These are phyloP conservation scores for Pseudisothecium myosuroides DNA, from an alignment of 225 moss, liverwort and hornwort species.

Conservation along the genomic window DNA sequence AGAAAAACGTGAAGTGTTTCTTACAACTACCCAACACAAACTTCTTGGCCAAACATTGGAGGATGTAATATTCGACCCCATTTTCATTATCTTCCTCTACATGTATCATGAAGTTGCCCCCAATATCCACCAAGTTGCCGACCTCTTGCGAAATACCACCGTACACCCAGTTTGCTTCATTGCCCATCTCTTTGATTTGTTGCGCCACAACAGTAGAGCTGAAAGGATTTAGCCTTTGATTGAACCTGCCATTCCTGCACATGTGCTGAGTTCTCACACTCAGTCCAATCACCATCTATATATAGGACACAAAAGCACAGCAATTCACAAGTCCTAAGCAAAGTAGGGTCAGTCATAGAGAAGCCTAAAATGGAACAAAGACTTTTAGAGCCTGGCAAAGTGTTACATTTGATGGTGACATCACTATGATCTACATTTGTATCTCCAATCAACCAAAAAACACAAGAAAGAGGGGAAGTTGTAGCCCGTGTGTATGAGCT, in stretches of 20 bases:
- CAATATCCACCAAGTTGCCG: neutral
- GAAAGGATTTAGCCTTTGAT: neutral
- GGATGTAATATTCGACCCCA: neutral
- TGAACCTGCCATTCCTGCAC: neutral
- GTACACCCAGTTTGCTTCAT: neutral
- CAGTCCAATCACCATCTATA: neutral
- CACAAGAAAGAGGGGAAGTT: too few relatives aligned
- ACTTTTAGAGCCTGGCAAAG: too few relatives aligned
- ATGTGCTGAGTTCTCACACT: neutral
- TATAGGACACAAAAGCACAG: too few relatives aligned
- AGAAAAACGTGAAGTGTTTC: too few relatives aligned
- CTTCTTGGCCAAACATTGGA: neutral
- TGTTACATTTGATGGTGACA: too few relatives aligned
- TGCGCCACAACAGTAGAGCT: accelerated
- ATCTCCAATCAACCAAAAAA: too few relatives aligned
- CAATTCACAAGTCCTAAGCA: too few relatives aligned
- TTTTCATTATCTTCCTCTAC: neutral
- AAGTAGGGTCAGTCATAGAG: too few relatives aligned
- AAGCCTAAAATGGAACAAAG: too few relatives aligned
- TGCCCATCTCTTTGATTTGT: neutral
- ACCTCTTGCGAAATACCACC: neutral
- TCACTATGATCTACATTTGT: too few relatives aligned
- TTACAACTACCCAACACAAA: too few relatives aligned
- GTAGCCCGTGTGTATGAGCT: too few relatives aligned
- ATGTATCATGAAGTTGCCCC: neutral